Percentiles rank a stretch among this genome's conserved stretches.
These are phyloP conservation scores for Xanthoconium purpureum DNA, from an alignment of 768 basidiomycete species.

Conservation along the genomic window DNA sequence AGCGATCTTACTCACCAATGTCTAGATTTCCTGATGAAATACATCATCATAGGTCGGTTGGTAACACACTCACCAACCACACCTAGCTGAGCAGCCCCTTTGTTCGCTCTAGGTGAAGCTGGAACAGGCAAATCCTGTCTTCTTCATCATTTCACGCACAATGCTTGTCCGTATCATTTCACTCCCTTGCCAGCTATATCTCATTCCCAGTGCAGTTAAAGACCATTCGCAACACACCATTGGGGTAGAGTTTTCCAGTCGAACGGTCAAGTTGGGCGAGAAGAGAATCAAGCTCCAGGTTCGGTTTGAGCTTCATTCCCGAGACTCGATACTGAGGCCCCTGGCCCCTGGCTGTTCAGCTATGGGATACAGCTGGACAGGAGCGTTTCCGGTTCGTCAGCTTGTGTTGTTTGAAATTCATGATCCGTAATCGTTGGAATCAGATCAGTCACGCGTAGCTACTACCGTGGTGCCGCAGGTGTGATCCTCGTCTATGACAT, in stretches of 20 bases:
- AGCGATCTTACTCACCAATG: constrained; percentile 12
- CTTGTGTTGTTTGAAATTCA: background rate
- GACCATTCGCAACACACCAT: constrained; percentile 97
- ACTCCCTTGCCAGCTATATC: constrained; percentile 1
- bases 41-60: constrained; percentile 85
- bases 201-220: constrained; percentile 64
- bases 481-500: constrained; percentile 94
- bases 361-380: constrained; percentile 98
- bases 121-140: constrained; percentile 97
- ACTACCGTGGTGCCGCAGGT: constrained; percentile 92
- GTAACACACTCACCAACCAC: constrained; percentile 2
- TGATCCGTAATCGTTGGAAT: constrained; percentile 13
- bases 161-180: constrained; percentile 68
- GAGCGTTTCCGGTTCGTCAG: constrained; percentile 77
- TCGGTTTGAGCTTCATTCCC: constrained; percentile 17
- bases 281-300: constrained; percentile 96
- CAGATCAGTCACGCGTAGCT: constrained; percentile 90
- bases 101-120: constrained; percentile 69
- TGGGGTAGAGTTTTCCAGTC: constrained; percentile 95
- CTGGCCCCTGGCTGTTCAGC: constrained; percentile 39
- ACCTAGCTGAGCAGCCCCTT: constrained; percentile 4
- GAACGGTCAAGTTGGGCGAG: constrained; percentile 90
- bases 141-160: constrained; percentile 94
- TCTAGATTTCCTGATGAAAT: constrained; percentile 97
- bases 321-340: constrained; percentile 12